These are phyloP conservation scores for Kentomonas sorsogonicus DNA, from an alignment of 208 protist species.

Conservation along the genomic window DNA sequence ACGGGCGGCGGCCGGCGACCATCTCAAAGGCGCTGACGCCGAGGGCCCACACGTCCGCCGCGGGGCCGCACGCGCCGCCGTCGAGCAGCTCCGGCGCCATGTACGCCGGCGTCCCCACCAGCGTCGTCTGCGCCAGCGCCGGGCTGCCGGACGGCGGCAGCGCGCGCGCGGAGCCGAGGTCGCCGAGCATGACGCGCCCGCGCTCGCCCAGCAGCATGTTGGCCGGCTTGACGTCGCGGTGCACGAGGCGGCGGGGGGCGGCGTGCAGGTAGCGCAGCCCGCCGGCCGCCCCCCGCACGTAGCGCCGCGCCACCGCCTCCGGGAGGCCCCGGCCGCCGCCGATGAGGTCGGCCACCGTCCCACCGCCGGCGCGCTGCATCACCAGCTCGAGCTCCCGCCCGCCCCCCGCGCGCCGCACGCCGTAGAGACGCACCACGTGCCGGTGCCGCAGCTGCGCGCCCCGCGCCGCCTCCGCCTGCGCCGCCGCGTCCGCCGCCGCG, in stretches of 20 bases:
- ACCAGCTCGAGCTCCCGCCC: slow-evolving; percentile 71
- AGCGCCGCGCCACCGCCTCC: slow-evolving; percentile 69
- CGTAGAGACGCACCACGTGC: slow-evolving; percentile 76
- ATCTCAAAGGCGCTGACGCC: slow-evolving; percentile 85
- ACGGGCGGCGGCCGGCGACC: slow-evolving; percentile 68
- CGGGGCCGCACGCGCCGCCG: slow-evolving; percentile 56
- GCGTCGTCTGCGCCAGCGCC: slow-evolving; percentile 55
- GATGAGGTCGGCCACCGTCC: slow-evolving; percentile 72
- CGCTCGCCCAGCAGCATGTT: slow-evolving; percentile 87
- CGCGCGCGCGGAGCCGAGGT: slow-evolving; percentile 63
- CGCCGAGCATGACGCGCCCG: slow-evolving; percentile 80
- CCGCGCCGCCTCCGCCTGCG: slow-evolving; percentile 65
- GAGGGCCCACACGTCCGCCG: slow-evolving; percentile 82
- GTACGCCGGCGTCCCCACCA: slow-evolving; percentile 90
- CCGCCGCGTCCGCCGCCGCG: slow-evolving; percentile 17
- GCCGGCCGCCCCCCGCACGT: slow-evolving; percentile 66
- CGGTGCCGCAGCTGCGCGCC: slow-evolving; percentile 62
- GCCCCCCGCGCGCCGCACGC: slow-evolving; percentile 72
- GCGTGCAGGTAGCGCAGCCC: slow-evolving; percentile 84
- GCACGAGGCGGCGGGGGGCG: slow-evolving; percentile 68
- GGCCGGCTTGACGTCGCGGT: slow-evolving; percentile 88
- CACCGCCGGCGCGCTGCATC: slow-evolving; percentile 87
- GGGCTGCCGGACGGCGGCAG: slow-evolving; percentile 7
- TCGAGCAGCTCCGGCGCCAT: slow-evolving; percentile 90
- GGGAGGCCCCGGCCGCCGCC: slow-evolving; percentile 45